Percentiles rank a stretch among this genome's conserved stretches.
phyloP scores from a whole-genome alignment of 257 asterid genomes.

The Solanum habrochaites region DNA sequence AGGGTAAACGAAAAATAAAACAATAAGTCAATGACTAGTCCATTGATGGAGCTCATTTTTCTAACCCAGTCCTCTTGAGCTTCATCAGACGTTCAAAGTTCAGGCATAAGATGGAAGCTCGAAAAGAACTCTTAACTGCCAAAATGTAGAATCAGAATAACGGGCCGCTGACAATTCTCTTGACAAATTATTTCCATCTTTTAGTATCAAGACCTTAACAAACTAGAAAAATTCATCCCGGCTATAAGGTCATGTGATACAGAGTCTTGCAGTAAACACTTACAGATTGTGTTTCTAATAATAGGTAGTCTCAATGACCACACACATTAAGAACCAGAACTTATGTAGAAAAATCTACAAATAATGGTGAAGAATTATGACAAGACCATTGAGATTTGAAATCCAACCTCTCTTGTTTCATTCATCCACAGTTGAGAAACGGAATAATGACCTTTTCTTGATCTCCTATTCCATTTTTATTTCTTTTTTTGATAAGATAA shows the following conservation, averaged over 20 bases:
- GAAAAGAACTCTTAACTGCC: background rate
- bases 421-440: background rate
- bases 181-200: background rate
- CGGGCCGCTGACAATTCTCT: background rate
- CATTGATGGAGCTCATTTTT: background rate
- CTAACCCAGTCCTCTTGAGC: background rate
- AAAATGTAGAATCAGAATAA: background rate
- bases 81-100: background rate
- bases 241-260: background rate
- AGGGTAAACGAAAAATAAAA: background rate
- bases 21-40: background rate
- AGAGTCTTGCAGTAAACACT: background rate
- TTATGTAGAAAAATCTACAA: background rate
- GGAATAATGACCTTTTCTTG: background rate
- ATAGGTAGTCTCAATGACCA: background rate
- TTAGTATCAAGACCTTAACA: background rate
- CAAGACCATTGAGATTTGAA: background rate
- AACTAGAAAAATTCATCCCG: background rate
- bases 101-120: background rate
- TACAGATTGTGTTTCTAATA: background rate
- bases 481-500: background rate
- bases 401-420: background rate
- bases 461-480: background rate
- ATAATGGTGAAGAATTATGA: background rate
- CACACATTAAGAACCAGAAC: background rate